Evolutionary conservation across 2,329 filamentous ascomycete genomes (phyloP), one percentile per base, ranked within the genome.

Genomic region (Sarocladium brachiariae): DNA sequence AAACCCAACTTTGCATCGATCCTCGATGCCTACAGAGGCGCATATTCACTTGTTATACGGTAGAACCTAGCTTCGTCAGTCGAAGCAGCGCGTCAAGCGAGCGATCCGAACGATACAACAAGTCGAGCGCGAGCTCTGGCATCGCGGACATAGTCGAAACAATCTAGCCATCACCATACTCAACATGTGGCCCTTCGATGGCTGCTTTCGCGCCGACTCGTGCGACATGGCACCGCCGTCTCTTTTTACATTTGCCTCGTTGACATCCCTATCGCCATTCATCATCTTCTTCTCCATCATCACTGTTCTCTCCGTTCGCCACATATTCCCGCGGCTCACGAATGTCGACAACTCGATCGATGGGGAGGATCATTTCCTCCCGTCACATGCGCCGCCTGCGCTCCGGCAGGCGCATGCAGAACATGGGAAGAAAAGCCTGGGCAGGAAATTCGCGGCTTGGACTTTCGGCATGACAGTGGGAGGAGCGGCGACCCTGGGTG

Each of bases 401-500:
- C 73, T 84, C 56, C 75, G 76, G 31, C 76, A 79, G 55, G 77
- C 71, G 3, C 80, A 84, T 61, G 77, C 76, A 19, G 78, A 80
- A 59, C 77, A 83, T 59, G 76, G 73, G 33, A 63, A 70, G 24
- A 78, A 77, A 21, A 78, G 72, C 35, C 60, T 72, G 53, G 68
- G 74, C 46, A 68, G 77, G 35, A 69, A 74, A 21, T 63, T 77
- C 11, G 77, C 82, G 2, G 83, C 81, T 13, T 68, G 77, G 52
- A 82, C 86, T 1, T 95, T 95, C 65, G 83, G 87, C 6, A 77
- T 81, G 1, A 95, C 87, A 9, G 80, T 93, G 31, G 88, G 82
- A 1, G 75, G 95, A 8, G 86, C 89, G 5, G 78, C 85, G 33
- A 87, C 92, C 1, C 73, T 95, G 41, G 88, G 83, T 2, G 84